Evolutionary conservation across 2,329 filamentous ascomycete genomes (phyloP), one percentile per base, ranked within the genome.

Genomic region (Aureobasidium vineae): DNA sequence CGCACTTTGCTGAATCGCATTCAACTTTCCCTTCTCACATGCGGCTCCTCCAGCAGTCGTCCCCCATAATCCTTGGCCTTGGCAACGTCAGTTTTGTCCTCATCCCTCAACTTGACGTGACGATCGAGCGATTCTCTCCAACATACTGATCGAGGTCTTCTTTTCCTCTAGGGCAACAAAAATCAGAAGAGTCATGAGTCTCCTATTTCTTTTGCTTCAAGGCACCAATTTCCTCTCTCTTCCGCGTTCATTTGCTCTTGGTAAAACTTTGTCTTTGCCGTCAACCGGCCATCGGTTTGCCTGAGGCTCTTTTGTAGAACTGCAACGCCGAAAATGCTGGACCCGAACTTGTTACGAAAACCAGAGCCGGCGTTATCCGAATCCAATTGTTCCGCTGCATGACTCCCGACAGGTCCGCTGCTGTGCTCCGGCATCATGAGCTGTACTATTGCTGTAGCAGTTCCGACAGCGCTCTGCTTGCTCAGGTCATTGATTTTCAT

Each of bases 171-270:
- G 41, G 26, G 5, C 57, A 21, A 1, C 7, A 15, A 45, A 16
- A 59, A 21, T 10, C 16, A 31, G 43, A 59, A 59, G 54, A 59
- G 54, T 59, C 54, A 59, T 59, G 54, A 59, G 40, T 59, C 53
- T 57, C 40, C 54, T 59, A 59, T 59, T 59, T 33, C 26, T 45
- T 45, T 28, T 45, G 23, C 26, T 21, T 7, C 7, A 6, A 45
- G 38, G 21, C 23, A 43, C 8, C 40, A 33, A 45, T 45, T 10
- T 45, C 40, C 16, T 59, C 23, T 21, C 10, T 33, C 40, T 45
- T 59, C 38, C 53, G 26, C 21, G 19, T 43, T 26, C 8, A 31
- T 43, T n/a, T 21, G 36, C 19, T 43, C 54, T 43, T 41, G 54
- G 40, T 31, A 45, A 57, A 59, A 59, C 54, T 59, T 19, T 59